A percentile compares a stretch with the other conserved stretches of the same genome.
These are phyloP conservation scores for Neurospora terricola DNA, from an alignment of 495 filamentous ascomycete genomes.

Conservation along the genomic window DNA sequence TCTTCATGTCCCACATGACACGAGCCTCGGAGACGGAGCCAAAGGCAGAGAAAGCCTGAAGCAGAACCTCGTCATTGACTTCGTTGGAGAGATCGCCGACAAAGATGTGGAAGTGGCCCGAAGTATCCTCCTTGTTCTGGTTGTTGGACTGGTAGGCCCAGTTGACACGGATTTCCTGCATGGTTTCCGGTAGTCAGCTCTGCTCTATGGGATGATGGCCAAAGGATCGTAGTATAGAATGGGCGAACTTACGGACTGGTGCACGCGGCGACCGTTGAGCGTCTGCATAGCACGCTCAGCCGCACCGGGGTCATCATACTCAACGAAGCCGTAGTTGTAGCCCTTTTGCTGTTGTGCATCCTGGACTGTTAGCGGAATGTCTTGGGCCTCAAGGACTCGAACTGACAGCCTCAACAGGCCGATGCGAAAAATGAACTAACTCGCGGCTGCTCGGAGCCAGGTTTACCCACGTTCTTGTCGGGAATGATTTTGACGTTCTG, in stretches of 20 bases:
- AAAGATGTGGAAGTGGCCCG: slow-evolving; percentile 98
- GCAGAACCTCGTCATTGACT: slow-evolving; percentile 92
- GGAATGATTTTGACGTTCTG: slow-evolving; percentile 99
- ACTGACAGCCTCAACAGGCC: not conserved
- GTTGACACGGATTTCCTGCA: slow-evolving; percentile 96
- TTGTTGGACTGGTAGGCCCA: slow-evolving; percentile 99
- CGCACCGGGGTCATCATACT: slow-evolving; percentile 94
- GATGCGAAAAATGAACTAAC: slow-evolving; percentile 1
- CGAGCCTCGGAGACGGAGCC: slow-evolving; percentile 96
- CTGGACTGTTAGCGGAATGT: not conserved
- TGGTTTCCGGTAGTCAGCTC: slow-evolving; percentile 7
- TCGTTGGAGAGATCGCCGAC: slow-evolving; percentile 98
- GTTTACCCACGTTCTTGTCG: slow-evolving; percentile 80
- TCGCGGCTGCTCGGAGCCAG: not conserved
- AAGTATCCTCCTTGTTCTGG: slow-evolving; percentile 92
- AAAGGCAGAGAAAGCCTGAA: slow-evolving; percentile 94
- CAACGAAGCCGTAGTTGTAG: slow-evolving; percentile 98
- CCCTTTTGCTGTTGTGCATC: slow-evolving; percentile 61
- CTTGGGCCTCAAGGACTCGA: not conserved
- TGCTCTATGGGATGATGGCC: not conserved
- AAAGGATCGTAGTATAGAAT: not conserved
- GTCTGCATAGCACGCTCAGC: slow-evolving; percentile 97
- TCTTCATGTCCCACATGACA: slow-evolving; percentile 99
- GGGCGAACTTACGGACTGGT: slow-evolving; percentile 66
- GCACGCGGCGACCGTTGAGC: slow-evolving; percentile 87